phyloP scores from a whole-genome alignment of 2,329 filamentous ascomycete genomes.

The Fusarium longipes region DNA sequence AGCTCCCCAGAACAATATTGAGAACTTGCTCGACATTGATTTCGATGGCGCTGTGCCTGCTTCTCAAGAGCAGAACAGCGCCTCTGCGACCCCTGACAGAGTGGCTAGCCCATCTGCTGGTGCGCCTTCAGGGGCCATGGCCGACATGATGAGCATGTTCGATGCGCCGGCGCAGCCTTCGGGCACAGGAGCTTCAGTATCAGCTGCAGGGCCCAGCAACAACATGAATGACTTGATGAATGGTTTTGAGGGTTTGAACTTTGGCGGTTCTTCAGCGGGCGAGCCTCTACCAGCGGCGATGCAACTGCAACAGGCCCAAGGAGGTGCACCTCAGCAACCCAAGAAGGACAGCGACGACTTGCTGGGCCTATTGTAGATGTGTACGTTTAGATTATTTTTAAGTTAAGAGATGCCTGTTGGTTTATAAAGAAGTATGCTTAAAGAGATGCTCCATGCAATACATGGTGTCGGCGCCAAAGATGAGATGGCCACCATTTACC shows the following conservation, averaged over 20 bases:
- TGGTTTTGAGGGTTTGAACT: slow-evolving; percentile 84
- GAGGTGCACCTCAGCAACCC: slow-evolving; percentile 53
- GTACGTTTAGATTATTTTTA: slow-evolving; percentile 14
- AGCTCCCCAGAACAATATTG: slow-evolving; percentile 78
- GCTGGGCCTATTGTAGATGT: slow-evolving; percentile 55
- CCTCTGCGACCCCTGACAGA: slow-evolving; percentile 73
- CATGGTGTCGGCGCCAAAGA: slow-evolving; percentile 40
- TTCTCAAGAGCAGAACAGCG: slow-evolving; percentile 72
- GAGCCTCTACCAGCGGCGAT: slow-evolving; percentile 73
- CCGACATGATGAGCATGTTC: slow-evolving; percentile 76
- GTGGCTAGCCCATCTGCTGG: slow-evolving; percentile 70
- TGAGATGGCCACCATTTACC: slow-evolving; percentile 34
- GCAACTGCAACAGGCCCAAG: slow-evolving; percentile 60
- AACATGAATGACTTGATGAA: slow-evolving; percentile 90
- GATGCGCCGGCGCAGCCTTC: slow-evolving; percentile 72
- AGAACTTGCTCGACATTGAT: slow-evolving; percentile 96
- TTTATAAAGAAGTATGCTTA: slow-evolving; percentile 36
- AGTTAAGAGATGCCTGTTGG: slow-evolving; percentile 20
- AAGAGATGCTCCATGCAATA: slow-evolving; percentile 29
- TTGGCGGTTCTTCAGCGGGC: slow-evolving; percentile 67
- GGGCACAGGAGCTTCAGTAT: slow-evolving; percentile 53
- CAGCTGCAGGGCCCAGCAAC: slow-evolving; percentile 54
- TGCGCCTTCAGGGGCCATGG: slow-evolving; percentile 61
- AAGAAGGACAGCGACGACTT: slow-evolving; percentile 73
- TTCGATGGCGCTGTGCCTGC: slow-evolving; percentile 94